Evolutionary conservation across 768 basidiomycete species (phyloP), one percentile per base, ranked within the genome.

Genomic region (Bullera alba): DNA sequence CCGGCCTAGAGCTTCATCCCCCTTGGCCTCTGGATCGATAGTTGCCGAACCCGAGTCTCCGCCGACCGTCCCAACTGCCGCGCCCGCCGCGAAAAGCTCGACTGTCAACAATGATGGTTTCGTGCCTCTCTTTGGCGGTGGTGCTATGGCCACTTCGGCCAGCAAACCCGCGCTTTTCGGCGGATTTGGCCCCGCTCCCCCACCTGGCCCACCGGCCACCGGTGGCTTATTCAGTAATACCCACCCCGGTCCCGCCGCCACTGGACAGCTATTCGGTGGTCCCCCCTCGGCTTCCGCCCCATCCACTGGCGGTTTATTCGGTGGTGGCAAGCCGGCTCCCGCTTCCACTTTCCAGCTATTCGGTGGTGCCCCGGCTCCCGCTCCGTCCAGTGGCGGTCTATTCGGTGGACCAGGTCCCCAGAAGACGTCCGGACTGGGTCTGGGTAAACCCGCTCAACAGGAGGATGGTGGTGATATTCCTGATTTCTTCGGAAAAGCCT

Each of bases 1-100:
- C 44, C 47, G 63, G 1, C 67, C 63, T 15, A 37, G 67, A 36
- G 58, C 67, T 21, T 69, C 67, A 2, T 69, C 67, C 0, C 67
- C 67, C n/a, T 49, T 69, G 6, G 67, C 67, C 8, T 53, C 41
- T 4, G 58, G 57, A n/a, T 62, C 57, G 0, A 67, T 67, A 22
- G 56, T 61, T 16, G 63, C 65, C 25, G 36, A 49, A 26, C 62
- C 65, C 1, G 65, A 61, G 27, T 64, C 62, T 4, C 65, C 65
- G n/a, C 58, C 58, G 2, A 26, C 56, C 12, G 37, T 30, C 16
- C 38, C 48, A 10, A n/a, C n/a, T n/a, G 32, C 32, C 10, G 10
- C 32, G 10, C 32, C 32, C 10, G 32, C 32, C 30, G 44, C 30
- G 17, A 19, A 51, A 38, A 19, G 17, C 29, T 27, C 15, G 19